Evolutionary conservation across 2,329 filamentous ascomycete species (phyloP).

Genomic region (Trichoderma harzianum): DNA sequence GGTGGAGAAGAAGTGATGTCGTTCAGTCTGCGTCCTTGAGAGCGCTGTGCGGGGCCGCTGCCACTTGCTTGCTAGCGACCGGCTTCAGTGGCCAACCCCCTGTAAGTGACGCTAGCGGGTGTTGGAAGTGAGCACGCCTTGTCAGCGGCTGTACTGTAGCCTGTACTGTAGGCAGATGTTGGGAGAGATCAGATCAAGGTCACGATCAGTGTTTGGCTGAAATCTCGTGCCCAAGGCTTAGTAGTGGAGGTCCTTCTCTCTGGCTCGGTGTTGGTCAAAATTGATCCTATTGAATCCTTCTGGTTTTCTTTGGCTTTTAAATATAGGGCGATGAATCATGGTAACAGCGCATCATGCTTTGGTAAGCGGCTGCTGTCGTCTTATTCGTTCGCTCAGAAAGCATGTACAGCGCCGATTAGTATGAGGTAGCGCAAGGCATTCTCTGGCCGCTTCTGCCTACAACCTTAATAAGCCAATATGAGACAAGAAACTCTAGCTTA

Average conservation of each 20-base stretch:
- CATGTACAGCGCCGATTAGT: background rate
- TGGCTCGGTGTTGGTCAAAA: background rate
- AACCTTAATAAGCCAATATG: too few species aligned
- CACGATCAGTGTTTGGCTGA: background rate
- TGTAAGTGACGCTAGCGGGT: slow-evolving; percentile 4
- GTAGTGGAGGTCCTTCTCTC: background rate
- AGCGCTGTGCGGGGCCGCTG: slow-evolving; percentile 11
- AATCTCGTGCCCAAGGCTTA: background rate
- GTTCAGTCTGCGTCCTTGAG: slow-evolving; percentile 1
- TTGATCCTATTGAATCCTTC: background rate
- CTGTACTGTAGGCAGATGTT: background rate
- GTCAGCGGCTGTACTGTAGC: background rate
- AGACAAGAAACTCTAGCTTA: background rate
- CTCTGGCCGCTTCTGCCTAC: background rate
- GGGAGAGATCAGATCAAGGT: background rate
- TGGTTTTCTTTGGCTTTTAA: background rate
- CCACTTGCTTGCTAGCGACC: background rate
- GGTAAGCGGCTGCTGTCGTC: background rate
- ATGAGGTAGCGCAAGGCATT: background rate
- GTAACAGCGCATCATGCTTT: background rate
- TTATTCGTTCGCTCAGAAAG: background rate
- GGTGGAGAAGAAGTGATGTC: slow-evolving; percentile 15
- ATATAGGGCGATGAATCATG: background rate
- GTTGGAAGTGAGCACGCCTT: background rate
- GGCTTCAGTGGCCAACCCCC: slow-evolving; percentile 7